phyloP scores from a whole-genome alignment of 176 grass and related monocot genomes.

The Triticum dicoccoides region DNA sequence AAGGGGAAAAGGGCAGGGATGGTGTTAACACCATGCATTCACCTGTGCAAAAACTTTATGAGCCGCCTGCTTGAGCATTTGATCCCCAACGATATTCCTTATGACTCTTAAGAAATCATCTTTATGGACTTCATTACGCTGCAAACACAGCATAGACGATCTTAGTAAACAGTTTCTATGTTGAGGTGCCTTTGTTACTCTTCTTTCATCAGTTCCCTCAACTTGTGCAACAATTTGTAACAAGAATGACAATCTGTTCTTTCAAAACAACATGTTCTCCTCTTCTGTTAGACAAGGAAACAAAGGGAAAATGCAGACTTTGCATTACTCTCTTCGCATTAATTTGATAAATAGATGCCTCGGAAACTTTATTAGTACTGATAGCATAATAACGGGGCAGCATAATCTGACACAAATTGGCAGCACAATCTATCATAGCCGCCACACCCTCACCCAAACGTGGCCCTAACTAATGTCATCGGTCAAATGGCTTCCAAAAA shows the following conservation, averaged over 20 bases:
- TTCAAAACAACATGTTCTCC: neutral
- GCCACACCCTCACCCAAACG: neutral
- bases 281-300: constrained; percentile 9
- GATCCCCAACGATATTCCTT: constrained; percentile 92
- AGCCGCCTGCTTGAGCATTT: constrained; percentile 98
- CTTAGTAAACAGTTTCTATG: constrained; percentile 20
- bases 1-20: constrained; percentile 9
- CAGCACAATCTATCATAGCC: neutral
- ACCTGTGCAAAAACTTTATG: constrained; percentile 93
- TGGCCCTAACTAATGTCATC: neutral
- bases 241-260: constrained; percentile 16
- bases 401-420: neutral
- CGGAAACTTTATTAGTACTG: neutral
- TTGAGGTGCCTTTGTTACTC: neutral
- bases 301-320: constrained; percentile 13
- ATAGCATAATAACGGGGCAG: neutral
- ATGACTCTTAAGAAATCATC: constrained; percentile 97
- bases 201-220: constrained; percentile 16
- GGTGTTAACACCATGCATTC: constrained; percentile 32
- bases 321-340: neutral
- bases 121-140: constrained; percentile 96
- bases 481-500: neutral
- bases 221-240: constrained; percentile 5
- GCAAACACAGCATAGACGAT: constrained; percentile 35
- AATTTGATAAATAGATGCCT: neutral